These are phyloP conservation scores for Lepidium aucheri DNA, from an alignment of 345 rosid species.

Conservation along the genomic window DNA sequence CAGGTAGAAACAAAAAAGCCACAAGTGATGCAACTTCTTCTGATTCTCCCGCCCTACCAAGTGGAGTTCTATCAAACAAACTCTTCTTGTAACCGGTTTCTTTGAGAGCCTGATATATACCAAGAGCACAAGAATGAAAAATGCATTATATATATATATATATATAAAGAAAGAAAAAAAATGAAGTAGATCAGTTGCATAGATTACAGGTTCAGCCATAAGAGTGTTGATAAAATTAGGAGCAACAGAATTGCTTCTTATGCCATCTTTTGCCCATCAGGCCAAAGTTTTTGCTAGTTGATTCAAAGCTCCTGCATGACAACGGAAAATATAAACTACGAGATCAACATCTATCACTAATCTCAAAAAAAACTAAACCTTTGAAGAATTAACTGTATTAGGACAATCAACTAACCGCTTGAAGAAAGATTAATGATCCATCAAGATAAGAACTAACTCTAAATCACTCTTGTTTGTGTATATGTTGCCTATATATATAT, in stretches of 20 bases:
- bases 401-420: not conserved
- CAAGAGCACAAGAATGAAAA: not conserved
- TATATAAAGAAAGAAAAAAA: too few relatives aligned
- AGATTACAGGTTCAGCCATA: not conserved
- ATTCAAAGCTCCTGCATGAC: not conserved
- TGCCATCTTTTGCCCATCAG: slow-evolving; percentile 13
- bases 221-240: not conserved
- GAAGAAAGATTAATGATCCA: not conserved
- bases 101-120: not conserved
- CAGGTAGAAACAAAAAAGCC: not conserved
- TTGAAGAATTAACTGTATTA: too few relatives aligned
- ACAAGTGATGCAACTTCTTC: slow-evolving; percentile 12
- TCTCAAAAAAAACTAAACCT: not conserved
- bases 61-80: not conserved
- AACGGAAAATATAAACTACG: not conserved
- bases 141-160: too few relatives aligned
- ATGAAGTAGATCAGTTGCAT: not conserved
- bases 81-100: not conserved
- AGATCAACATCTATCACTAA: not conserved
- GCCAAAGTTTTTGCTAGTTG: slow-evolving; percentile 9
- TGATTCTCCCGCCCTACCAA: slow-evolving; percentile 3
- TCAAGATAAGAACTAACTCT: not conserved
- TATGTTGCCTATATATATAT: too few relatives aligned
- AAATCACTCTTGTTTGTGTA: not conserved
- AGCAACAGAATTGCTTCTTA: slow-evolving; percentile 3